phyloP scores from a whole-genome alignment of 2,329 filamentous ascomycete species.

The Colletotrichum destructivum region DNA sequence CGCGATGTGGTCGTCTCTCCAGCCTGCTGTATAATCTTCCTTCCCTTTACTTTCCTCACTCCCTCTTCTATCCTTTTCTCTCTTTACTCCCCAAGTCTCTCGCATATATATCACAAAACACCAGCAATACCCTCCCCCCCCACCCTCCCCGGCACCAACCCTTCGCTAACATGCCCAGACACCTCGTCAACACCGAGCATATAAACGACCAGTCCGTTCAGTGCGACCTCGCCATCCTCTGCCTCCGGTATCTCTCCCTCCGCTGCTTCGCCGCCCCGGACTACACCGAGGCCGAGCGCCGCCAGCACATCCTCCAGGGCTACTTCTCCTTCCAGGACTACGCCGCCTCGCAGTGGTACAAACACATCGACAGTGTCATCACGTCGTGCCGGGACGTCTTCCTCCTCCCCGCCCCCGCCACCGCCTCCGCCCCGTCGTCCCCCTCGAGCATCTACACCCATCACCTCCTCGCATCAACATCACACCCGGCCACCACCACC shows the following conservation, averaged over 20 bases:
- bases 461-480: neutral
- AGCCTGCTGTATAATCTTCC: no score
- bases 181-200: conserved; percentile 46
- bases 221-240: conserved; percentile 51
- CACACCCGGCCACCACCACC: neutral
- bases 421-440: conserved; percentile 11
- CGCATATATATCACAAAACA: no score
- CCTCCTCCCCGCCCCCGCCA: neutral
- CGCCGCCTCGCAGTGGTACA: conserved; percentile 52
- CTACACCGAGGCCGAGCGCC: conserved; percentile 38
- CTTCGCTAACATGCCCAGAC: conserved; percentile 29
- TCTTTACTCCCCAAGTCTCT: no score
- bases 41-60: no score
- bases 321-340: conserved; percentile 58
- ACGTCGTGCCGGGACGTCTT: conserved; percentile 34
- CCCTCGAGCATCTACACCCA: neutral
- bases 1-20: no score
- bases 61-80: no score
- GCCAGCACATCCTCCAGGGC: conserved; percentile 44
- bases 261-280: conserved; percentile 48
- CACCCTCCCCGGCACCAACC: no score
- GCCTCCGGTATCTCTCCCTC: conserved; percentile 53
- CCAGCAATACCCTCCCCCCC: no score
- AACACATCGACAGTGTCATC: conserved; percentile 50
- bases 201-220: conserved; percentile 47